Conservation (phyloP, 139 green algal species). For the Asterochloris sp. region DNA sequence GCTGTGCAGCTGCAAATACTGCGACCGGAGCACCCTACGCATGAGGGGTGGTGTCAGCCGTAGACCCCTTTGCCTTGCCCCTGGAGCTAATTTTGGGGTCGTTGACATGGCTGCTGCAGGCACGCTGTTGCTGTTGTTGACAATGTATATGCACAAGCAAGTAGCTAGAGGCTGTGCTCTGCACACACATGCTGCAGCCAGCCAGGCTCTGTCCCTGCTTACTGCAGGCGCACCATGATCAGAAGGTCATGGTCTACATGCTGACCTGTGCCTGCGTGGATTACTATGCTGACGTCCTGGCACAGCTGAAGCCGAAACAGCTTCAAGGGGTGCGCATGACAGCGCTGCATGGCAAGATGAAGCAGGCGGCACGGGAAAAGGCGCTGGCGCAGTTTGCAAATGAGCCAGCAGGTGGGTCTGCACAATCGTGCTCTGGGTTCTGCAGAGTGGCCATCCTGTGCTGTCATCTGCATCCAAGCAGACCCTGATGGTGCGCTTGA, state of each 20-base stretch:
- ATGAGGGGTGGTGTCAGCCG: neutral
- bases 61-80: neutral
- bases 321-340: neutral
- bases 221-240: slow-evolving; percentile 39
- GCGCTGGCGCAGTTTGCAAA: slow-evolving; percentile 63
- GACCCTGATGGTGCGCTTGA: no score
- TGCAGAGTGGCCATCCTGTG: no score
- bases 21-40: neutral
- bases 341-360: slow-evolving; percentile 88
- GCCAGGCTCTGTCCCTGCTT: neutral
- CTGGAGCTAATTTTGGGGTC: neutral
- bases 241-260: slow-evolving; percentile 94
- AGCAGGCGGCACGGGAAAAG: slow-evolving; percentile 72
- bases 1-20: neutral
- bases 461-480: no score
- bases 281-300: slow-evolving; percentile 33
- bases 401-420: neutral
- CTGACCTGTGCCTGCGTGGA: slow-evolving; percentile 95
- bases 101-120: neutral
- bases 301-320: neutral
- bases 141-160: no score
- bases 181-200: no score
- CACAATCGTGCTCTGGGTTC: no score
- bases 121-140: neutral
- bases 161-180: no score